phyloP scores from a whole-genome alignment of 108 stramenopile species.

The Fistulifera pelliculosa region DNA sequence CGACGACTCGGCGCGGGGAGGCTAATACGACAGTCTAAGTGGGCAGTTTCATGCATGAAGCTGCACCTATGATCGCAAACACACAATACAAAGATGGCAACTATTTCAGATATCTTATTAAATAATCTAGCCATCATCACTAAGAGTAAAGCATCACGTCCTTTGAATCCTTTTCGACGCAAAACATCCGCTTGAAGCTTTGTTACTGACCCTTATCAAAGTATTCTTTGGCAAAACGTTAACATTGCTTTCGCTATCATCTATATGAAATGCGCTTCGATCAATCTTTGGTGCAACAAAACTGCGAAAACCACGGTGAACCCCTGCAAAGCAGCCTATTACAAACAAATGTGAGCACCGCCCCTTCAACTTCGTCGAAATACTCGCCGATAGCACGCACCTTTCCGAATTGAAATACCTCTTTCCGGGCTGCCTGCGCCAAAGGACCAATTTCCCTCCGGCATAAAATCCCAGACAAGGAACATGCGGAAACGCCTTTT shows the following conservation, averaged over 20 bases:
- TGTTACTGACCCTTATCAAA: too few relatives aligned
- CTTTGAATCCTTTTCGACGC: too few relatives aligned
- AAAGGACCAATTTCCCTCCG: slow-evolving; percentile 47
- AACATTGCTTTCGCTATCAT: neutral
- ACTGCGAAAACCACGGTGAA: slow-evolving; percentile 44
- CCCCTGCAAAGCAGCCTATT: slow-evolving; percentile 30
- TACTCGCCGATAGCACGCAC: neutral
- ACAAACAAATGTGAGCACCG: too few relatives aligned
- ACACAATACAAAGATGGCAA: too few relatives aligned
- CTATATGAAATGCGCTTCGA: neutral
- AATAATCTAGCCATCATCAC: too few relatives aligned
- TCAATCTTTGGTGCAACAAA: slow-evolving; percentile 20
- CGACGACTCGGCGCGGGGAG: too few relatives aligned
- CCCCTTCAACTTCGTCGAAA: slow-evolving; percentile 28
- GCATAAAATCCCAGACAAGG: slow-evolving; percentile 50
- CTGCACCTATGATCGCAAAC: too few relatives aligned
- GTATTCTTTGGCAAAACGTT: neutral
- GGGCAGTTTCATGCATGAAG: too few relatives aligned
- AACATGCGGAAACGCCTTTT: slow-evolving; percentile 27
- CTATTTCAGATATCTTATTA: too few relatives aligned
- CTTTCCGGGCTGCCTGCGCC: slow-evolving; percentile 33
- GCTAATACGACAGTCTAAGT: too few relatives aligned
- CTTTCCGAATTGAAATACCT: slow-evolving; percentile 24
- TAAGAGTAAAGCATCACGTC: too few relatives aligned
- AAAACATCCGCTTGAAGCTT: too few relatives aligned